Conservation (phyloP, 345 rosid genomes). For the Conringia planisiliqua region DNA sequence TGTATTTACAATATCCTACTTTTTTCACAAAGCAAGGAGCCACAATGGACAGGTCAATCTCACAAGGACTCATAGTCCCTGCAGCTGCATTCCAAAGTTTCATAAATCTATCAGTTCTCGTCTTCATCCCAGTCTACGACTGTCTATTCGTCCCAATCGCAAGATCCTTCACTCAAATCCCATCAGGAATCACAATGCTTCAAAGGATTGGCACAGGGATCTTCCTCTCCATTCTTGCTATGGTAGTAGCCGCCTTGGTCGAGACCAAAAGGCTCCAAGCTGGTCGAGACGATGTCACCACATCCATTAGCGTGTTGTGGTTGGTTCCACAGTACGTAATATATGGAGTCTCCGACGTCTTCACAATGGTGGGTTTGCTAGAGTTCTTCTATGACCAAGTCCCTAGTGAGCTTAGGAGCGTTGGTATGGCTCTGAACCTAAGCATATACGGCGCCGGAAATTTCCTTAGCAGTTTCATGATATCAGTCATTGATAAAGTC, state of each 20-base stretch:
- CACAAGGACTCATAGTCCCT: constrained; percentile 37
- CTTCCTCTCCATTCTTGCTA: constrained; percentile 17
- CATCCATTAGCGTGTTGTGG: constrained; percentile 39
- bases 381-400: constrained; percentile 64
- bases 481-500: constrained; percentile 39
- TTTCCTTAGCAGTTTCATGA: constrained; percentile 47
- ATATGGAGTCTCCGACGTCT: constrained; percentile 30
- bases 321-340: constrained; percentile 35
- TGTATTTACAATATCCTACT: constrained; percentile 46
- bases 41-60: constrained; percentile 48
- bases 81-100: constrained; percentile 54
- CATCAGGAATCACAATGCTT: constrained; percentile 39
- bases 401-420: constrained; percentile 45
- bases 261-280: constrained; percentile 35
- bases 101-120: constrained; percentile 30
- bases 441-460: constrained; percentile 51
- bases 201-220: constrained; percentile 38
- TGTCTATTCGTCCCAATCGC: constrained; percentile 44
- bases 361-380: constrained; percentile 52
- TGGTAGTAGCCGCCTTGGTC: constrained; percentile 37
- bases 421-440: constrained; percentile 52
- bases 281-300: constrained; percentile 1
- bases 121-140: constrained; percentile 51
- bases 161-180: constrained; percentile 29
- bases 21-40: constrained; percentile 65